Evolutionary conservation across 345 rosid genomes (phyloP), one percentile per base, ranked within the genome.

Genomic region (Xanthoceras sorbifolium): DNA sequence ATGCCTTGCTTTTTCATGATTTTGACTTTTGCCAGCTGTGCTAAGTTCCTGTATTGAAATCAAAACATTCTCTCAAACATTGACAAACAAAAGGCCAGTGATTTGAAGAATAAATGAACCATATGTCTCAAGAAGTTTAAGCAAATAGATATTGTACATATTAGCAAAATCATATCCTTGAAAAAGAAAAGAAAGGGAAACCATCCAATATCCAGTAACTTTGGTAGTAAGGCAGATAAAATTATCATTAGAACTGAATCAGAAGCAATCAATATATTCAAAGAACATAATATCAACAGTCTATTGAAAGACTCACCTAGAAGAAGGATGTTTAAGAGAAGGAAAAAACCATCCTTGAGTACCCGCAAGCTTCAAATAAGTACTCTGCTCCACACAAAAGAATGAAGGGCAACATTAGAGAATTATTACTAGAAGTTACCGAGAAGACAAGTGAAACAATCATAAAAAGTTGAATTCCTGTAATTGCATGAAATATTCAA

Each of bases 331-430:
- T 78, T 64, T 65, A 54, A 86, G 86, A 76, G 91, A 84, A 76
- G 91, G 79, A 26, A 59, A 78, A 82, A 85, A 86, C 93, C 93
- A 88, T 72, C 93, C 93, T 82, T 88, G 89, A 75, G 90, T 91
- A 44, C 90, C 87, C 69, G 87, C 90, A 79, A 91, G 93, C 81
- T 91, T 91, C 73, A 87, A 38, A 59, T 91, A 91, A 34, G 88
- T 85, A 75, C 89, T 82, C 95, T 91, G 84, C 78, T n/a, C 36
- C 74, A 78, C 23, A 76, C 42, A 78, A 63, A 80, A 70, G 22
- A 76, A 73, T 76, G 25, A 70, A 42, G n/a, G 54, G 29, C 25
- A 74, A 44, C 26, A 42, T 32, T 48, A 29, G 72, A 57, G 22
- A 59, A 70, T 44, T 52, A 67, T 52, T 15, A 5, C 18, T 55